phyloP scores from a whole-genome alignment of 345 rosid species.

The Murraya koenigii region DNA sequence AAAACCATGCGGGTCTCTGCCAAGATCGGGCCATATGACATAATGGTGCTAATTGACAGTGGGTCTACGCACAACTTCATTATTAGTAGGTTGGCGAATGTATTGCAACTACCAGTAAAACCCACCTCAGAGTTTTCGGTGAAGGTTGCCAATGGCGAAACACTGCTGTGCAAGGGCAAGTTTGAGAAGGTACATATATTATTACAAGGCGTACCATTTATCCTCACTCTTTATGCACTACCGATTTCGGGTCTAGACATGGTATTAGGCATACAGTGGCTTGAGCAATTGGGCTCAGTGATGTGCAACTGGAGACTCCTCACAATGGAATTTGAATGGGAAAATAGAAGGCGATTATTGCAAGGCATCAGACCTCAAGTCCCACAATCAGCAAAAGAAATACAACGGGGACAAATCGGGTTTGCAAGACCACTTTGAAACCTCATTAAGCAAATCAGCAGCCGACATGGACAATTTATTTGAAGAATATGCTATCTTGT shows the following conservation, averaged over 20 bases:
- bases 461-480: neutral
- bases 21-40: too few species aligned
- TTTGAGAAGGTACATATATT: neutral
- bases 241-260: neutral
- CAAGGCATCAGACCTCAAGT: neutral
- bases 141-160: neutral
- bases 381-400: neutral
- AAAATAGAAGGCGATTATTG: neutral
- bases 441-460: neutral
- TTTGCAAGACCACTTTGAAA: neutral
- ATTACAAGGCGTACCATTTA: neutral
- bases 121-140: neutral
- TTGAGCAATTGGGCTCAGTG: neutral
- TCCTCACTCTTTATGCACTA: neutral
- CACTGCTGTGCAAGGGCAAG: neutral
- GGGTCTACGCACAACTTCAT: too few species aligned
- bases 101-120: too few species aligned
- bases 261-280: neutral
- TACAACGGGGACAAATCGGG: too few species aligned
- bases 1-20: too few species aligned
- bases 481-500: neutral
- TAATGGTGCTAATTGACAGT: too few species aligned
- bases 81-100: too few species aligned
- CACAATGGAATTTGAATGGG: constrained; percentile 1
- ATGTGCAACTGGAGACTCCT: neutral